Evolutionary conservation across 345 rosid species (phyloP), one percentile per base, ranked within the genome.

Genomic region (Salix arbutifolia): DNA sequence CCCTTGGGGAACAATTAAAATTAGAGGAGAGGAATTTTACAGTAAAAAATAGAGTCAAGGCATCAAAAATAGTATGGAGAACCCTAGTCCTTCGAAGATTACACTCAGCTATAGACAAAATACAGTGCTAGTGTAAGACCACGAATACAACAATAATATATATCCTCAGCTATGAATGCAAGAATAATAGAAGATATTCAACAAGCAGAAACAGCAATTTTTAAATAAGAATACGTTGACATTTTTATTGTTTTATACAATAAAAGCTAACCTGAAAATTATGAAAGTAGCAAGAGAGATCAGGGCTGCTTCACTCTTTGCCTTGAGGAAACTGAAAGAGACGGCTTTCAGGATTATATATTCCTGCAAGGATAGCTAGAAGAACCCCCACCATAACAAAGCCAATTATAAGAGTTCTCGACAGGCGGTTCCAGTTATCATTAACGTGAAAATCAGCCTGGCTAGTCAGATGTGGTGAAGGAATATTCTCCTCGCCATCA

Each of bases 311-410:
- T 30, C 18, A 13, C 37, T 35, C 67, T 8, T 56, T 76, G 67
- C 85, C 79, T 78, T 40, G 69, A 48, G 58, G 56, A 65, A 64
- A 75, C 79, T 72, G 76, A 76, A 86, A 88, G 81, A 86, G 90
- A 46, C 83, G 76, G 84, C 85, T 87, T 75, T 89, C 89, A 14
- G 92, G 89, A 80, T 96, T 90, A 73, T 8, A 42, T 5, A 93
- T 31, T 83, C 91, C 93, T 1, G 87, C 87, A 65, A 90, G 70
- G 44, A 91, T 46, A 28, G 91, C 94, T 12, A 90, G 33, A 2
- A 89, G 77, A 76, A 80, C 82, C 86, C 91, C 91, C 44, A 90
- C 65, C 90, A 93, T 95, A 72, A 95, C 89, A 62, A 91, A 50
- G 67, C 87, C 85, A 72, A 91, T 81, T 66, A 91, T 76, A 35